Evolutionary conservation across 257 asterid species (phyloP).

Genomic region (Penstemon davidsonii): DNA sequence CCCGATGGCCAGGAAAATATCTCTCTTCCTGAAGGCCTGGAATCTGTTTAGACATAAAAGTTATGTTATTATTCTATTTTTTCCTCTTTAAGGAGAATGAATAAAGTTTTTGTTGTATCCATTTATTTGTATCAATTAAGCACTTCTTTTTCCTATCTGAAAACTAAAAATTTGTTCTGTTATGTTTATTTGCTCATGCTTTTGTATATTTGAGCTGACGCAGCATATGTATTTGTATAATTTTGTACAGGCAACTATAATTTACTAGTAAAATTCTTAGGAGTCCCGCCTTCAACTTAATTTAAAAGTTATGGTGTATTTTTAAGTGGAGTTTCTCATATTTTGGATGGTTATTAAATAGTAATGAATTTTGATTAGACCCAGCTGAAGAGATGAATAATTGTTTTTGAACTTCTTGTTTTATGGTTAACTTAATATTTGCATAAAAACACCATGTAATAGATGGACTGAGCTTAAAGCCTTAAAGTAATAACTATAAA

Average conservation of each 20-base stretch:
- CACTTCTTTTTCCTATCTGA: constrained; percentile 6
- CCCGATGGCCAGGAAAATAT: constrained; percentile 28
- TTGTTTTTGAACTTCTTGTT: too few species aligned
- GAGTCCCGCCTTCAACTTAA: not conserved
- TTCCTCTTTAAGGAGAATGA: not conserved
- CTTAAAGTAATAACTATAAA: too few species aligned
- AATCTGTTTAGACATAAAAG: constrained; percentile 38
- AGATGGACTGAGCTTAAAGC: too few species aligned
- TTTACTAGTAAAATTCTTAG: not conserved
- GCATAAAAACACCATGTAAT: too few species aligned
- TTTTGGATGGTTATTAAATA: not conserved
- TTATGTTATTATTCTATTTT: constrained; percentile 6
- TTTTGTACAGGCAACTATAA: constrained; percentile 6
- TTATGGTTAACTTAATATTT: too few species aligned
- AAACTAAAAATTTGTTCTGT: not conserved
- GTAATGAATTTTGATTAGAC: too few species aligned
- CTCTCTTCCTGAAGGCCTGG: constrained; percentile 60
- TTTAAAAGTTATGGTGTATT: not conserved
- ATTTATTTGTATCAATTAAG: constrained; percentile 2
- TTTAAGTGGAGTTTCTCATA: not conserved
- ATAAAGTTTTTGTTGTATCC: not conserved
- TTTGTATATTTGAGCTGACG: not conserved
- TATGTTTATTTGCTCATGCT: not conserved
- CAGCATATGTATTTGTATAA: not conserved
- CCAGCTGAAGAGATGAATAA: too few species aligned